Evolutionary conservation across 2,329 filamentous ascomycete genomes (phyloP).

Genomic region (Pseudogymnoascus sp.): DNA sequence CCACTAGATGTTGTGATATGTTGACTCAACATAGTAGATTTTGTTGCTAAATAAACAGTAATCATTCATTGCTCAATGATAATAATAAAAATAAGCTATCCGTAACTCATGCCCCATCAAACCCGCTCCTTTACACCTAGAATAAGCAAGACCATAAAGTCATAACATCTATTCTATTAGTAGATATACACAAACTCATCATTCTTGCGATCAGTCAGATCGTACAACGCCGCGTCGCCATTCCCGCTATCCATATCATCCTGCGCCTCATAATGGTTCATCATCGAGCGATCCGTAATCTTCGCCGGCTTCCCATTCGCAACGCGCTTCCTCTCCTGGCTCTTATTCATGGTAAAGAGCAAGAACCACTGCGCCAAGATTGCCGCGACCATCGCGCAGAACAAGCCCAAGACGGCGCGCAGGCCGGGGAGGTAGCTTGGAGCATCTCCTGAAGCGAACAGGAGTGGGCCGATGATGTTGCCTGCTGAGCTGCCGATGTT

Average conservation of each 20-base stretch:
- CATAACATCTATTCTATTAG: constrained; percentile 21
- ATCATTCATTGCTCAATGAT: neutral
- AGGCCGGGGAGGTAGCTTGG: constrained; percentile 52
- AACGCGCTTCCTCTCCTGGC: constrained; percentile 46
- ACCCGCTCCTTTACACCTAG: neutral
- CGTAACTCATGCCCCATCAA: neutral
- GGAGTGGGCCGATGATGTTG: constrained; percentile 58
- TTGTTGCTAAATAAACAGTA: neutral
- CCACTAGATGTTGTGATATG: neutral
- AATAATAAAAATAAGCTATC: neutral
- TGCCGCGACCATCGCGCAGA: constrained; percentile 43
- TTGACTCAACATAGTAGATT: neutral
- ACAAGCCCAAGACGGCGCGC: constrained; percentile 45
- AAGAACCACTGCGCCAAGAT: constrained; percentile 46
- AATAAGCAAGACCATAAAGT: neutral
- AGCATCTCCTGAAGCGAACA: constrained; percentile 50
- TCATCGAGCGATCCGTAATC: constrained; percentile 54
- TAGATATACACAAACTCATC: constrained; percentile 61
- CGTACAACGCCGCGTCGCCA: constrained; percentile 45
- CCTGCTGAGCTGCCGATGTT: constrained; percentile 54
- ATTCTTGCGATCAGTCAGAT: constrained; percentile 59
- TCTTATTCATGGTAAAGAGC: constrained; percentile 47
- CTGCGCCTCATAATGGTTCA: constrained; percentile 36
- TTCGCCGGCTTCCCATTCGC: constrained; percentile 51
- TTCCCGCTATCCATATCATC: constrained; percentile 26